Base-by-base conservation (phyloP, 805 yeast species). In the Candida schatavii region DNA sequence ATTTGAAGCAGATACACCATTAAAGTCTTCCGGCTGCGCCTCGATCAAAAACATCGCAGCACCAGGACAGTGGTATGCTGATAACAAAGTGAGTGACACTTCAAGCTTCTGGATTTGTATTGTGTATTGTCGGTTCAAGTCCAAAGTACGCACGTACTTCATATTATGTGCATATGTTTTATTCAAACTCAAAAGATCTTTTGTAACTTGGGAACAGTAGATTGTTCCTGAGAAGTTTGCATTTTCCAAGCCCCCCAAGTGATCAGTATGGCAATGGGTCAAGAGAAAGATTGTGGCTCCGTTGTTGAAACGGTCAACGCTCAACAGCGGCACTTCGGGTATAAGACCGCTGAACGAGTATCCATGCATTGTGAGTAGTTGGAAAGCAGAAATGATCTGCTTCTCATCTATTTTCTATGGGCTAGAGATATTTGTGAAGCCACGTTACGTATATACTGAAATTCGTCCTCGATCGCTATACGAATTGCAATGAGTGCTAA, bases 51-150 rank as follows among this genome's bases (percentile, higher is more conserved):
- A 73, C 80, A 80, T 76, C 2, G 68, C 64, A 3, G 82, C 67
- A 3, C 85, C 85, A 10, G 82, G 78, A 50, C 85, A 80, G 48
- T 80, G 86, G 50, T 78, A 69, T 0, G 80, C 70, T 4, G 70
- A 70, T 2, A 80, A 62, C 21, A 74, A 50, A 1, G 78, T 71
- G 2, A 79, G 56, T 5, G 41, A 52, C 4, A 77, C 38, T 1
- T 23, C 19, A 1, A 40, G 32, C 5, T 37, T 49, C 27, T 46
- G 52, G 17, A 50, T 46, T 4, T 41, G 45, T 13, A 61, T 43
- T 11, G 46, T 45, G n/a, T 53, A 40, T 5, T 61, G 57, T 1
- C 21, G 41, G 21, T 62, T 57, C 15, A 44, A 52, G 13, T 52
- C 55, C 35, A 52, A 39, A 1, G 51, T 57, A 17, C 41, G 40